These are phyloP conservation scores for Suzukiozyma palmioleophila DNA, from an alignment of 1,139 yeast species.

Conservation along the genomic window DNA sequence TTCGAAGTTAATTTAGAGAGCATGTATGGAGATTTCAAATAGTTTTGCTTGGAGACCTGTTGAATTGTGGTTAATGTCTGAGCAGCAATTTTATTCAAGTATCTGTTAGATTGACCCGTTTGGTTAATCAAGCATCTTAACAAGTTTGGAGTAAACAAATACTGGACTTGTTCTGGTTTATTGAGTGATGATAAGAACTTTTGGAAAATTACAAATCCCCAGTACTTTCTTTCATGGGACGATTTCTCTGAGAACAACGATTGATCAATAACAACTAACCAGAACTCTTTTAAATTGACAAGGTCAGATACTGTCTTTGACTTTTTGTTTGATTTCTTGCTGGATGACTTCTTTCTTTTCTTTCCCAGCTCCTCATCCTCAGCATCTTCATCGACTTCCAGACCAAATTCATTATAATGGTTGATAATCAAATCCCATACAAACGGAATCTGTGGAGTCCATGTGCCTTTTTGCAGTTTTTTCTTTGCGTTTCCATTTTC, in stretches of 20 bases:
- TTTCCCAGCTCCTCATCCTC: slow-evolving; percentile 18
- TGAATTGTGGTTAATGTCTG: slow-evolving; percentile 44
- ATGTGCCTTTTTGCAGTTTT: slow-evolving; percentile 54
- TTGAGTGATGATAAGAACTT: slow-evolving; percentile 32
- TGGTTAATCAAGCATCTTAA: slow-evolving; percentile 77
- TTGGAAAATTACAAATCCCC: slow-evolving; percentile 77
- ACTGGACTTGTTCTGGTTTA: slow-evolving; percentile 25
- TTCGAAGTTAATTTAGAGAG: slow-evolving; percentile 48
- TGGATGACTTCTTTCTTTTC: slow-evolving; percentile 30
- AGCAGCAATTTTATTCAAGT: slow-evolving; percentile 64
- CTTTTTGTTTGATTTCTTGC: slow-evolving; percentile 28
- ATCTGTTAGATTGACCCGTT: slow-evolving; percentile 59
- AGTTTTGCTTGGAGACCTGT: slow-evolving; percentile 29
- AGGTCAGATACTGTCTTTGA: slow-evolving; percentile 14
- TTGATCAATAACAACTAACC: slow-evolving; percentile 79
- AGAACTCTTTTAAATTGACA: slow-evolving; percentile 61
- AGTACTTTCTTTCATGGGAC: slow-evolving; percentile 79
- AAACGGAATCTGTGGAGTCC: slow-evolving; percentile 79
- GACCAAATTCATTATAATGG: slow-evolving; percentile 23
- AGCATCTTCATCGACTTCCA: slow-evolving; percentile 5
- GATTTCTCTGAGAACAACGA: slow-evolving; percentile 71
- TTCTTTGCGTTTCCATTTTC: slow-evolving; percentile 10
- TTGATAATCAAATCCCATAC: slow-evolving; percentile 71
- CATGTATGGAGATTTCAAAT: slow-evolving; percentile 44
- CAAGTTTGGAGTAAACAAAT: slow-evolving; percentile 64